These are phyloP conservation scores for Pleurotus salmoneostramineus DNA, from an alignment of 768 basidiomycete species.

Conservation along the genomic window DNA sequence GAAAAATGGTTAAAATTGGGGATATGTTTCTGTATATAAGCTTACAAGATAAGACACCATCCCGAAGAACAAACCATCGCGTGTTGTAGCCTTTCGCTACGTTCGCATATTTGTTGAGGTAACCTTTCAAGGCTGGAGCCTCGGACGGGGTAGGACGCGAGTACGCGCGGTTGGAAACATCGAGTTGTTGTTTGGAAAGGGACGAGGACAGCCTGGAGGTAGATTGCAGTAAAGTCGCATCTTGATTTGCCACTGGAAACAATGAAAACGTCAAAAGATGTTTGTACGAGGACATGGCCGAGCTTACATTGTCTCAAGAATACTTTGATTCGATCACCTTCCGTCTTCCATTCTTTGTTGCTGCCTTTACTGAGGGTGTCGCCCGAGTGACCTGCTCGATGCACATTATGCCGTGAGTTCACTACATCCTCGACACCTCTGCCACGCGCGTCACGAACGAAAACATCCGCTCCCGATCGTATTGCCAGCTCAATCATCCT, in stretches of 20 bases:
- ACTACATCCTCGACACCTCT: conserved; percentile 4
- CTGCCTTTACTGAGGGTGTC: conserved; percentile 9
- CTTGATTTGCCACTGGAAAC: conserved; percentile 69
- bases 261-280: conserved; percentile 4
- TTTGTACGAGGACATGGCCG: not conserved
- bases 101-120: conserved; percentile 90
- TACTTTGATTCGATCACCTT: conserved; percentile 74
- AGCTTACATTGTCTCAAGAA: conserved; percentile 81
- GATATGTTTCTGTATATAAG: conserved; percentile 20
- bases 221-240: conserved; percentile 55
- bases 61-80: conserved; percentile 89
- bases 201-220: not conserved
- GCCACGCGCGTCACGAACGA: conserved; percentile 75
- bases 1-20: not conserved
- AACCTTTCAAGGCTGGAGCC: conserved; percentile 66
- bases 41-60: conserved; percentile 79
- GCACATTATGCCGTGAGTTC: not conserved
- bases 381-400: not conserved
- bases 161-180: not conserved
- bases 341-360: conserved; percentile 6
- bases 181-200: not conserved
- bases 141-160: conserved; percentile 25
- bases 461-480: conserved; percentile 85
- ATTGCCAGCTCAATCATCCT: conserved; percentile 81
- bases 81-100: conserved; percentile 88